Conservation (phyloP, 1,284 basidiomycete genomes). For the Austroboletus niveus region DNA sequence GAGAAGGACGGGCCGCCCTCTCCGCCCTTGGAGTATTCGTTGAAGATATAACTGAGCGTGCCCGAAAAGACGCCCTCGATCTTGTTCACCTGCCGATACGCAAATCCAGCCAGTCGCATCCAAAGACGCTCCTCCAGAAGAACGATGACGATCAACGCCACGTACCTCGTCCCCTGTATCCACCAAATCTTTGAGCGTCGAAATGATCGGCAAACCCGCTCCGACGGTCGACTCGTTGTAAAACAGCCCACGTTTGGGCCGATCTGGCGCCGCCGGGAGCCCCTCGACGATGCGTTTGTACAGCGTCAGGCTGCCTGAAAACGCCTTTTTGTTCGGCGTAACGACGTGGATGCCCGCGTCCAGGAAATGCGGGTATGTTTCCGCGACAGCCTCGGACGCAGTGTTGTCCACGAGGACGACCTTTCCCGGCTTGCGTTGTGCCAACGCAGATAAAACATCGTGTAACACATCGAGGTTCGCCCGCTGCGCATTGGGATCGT, state of each 20-base stretch:
- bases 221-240: constrained; percentile 96
- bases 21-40: constrained; percentile 80
- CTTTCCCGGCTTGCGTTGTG: constrained; percentile 39
- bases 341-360: constrained; percentile 82
- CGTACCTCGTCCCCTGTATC: constrained; percentile 87
- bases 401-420: constrained; percentile 94
- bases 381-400: constrained; percentile 81
- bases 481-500: constrained; percentile 39
- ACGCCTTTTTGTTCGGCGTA: constrained; percentile 98
- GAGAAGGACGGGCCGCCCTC: constrained; percentile 74
- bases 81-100: constrained; percentile 57
- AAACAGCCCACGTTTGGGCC: constrained; percentile 60
- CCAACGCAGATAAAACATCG: constrained; percentile 33
- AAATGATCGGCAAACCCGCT: constrained; percentile 91
- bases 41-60: constrained; percentile 99
- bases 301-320: constrained; percentile 72
- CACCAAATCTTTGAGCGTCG: constrained; percentile 89
- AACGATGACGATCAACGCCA: background rate
- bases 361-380: constrained; percentile 82
- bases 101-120: constrained; percentile 1
- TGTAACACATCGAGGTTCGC: constrained; percentile 46
- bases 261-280: background rate
- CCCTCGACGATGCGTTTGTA: constrained; percentile 66
- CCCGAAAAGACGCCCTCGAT: constrained; percentile 91
- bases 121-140: background rate